These are phyloP conservation scores for Magnolia changhungtana DNA, from an alignment of 164 flowering plant species.

Conservation along the genomic window DNA sequence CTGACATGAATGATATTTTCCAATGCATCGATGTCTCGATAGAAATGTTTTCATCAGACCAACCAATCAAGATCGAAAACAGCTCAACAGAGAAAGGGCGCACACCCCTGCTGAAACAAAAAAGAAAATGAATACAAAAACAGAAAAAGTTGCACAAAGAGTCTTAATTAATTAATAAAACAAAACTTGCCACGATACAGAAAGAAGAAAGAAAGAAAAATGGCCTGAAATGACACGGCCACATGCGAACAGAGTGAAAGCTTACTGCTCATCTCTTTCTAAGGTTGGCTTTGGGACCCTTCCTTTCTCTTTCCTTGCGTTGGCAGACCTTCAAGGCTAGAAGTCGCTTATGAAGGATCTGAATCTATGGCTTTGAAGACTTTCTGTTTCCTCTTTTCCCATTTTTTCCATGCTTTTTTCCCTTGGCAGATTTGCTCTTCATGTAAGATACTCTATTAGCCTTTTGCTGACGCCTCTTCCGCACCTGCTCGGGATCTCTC, in stretches of 20 bases:
- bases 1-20: too few relatives aligned
- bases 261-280: background rate
- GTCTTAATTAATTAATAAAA: too few relatives aligned
- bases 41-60: too few relatives aligned
- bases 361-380: constrained; percentile 5
- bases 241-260: too few relatives aligned
- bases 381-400: constrained; percentile 22
- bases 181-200: background rate
- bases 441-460: constrained; percentile 42
- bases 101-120: too few relatives aligned
- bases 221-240: too few relatives aligned
- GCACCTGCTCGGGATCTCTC: constrained; percentile 69
- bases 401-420: constrained; percentile 40
- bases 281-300: background rate
- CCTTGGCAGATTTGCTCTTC: constrained; percentile 52
- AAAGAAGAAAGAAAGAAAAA: background rate
- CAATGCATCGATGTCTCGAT: too few relatives aligned
- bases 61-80: too few relatives aligned
- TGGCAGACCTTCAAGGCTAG: background rate
- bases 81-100: too few relatives aligned
- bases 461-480: constrained; percentile 71
- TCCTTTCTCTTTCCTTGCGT: background rate
- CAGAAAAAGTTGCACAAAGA: too few relatives aligned
- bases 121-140: too few relatives aligned
- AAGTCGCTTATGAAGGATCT: background rate